Conservation (phyloP, 2,329 filamentous ascomycete genomes). For the Penicillium sp. region DNA sequence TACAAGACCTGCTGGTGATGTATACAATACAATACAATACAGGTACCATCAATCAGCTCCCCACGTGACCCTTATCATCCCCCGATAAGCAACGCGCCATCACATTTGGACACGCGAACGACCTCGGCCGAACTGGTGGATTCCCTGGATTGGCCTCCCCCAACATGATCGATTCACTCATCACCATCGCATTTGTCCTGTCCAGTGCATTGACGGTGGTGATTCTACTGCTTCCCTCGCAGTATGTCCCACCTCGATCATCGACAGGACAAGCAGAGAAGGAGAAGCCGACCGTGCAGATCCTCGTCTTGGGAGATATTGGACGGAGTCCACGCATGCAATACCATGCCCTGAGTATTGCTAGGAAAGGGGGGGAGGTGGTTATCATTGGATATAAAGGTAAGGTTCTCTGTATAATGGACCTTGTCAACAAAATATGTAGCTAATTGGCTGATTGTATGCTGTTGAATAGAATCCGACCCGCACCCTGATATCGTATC, state of each 20-base stretch:
- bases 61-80: conserved; percentile 19
- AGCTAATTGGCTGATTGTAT: conserved; percentile 13
- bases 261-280: conserved; percentile 31
- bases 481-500: conserved; percentile 77
- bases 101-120: conserved; percentile 2
- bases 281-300: conserved; percentile 66
- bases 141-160: background rate
- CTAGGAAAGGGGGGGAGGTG: conserved; percentile 78
- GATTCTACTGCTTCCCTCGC: conserved; percentile 60
- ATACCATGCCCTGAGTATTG: conserved; percentile 93
- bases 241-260: conserved; percentile 50
- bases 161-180: conserved; percentile 44
- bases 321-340: conserved; percentile 97
- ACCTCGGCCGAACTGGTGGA: conserved; percentile 9
- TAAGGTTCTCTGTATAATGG: conserved; percentile 44
- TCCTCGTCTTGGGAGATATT: conserved; percentile 93
- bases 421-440: background rate
- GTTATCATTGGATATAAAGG: conserved; percentile 88
- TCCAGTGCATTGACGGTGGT: conserved; percentile 58
- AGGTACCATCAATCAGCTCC: no score
- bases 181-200: conserved; percentile 49
- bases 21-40: no score
- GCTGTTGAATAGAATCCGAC: conserved; percentile 69
- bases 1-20: no score
- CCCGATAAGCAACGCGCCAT: background rate